Base-by-base conservation (phyloP, 768 basidiomycete species). In the Exidia glandulosa region DNA sequence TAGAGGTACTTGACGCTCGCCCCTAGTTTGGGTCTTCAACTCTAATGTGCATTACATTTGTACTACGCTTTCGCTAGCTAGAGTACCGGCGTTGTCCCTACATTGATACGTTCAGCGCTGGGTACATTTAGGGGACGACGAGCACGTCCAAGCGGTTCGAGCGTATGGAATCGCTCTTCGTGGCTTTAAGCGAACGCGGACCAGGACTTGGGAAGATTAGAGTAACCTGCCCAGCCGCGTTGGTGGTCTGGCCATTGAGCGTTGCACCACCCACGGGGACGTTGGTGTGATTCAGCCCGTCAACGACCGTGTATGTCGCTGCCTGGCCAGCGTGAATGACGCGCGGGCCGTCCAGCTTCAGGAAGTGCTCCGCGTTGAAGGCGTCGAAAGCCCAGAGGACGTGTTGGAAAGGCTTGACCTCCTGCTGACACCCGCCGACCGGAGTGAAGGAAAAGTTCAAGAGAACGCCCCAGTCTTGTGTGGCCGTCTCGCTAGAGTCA, bases 391-490 rank as follows among this genome's bases (percentile, higher is more conserved):
- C 75, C 63, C 69, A 76, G 14, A 76, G 70, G 32, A 77, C 69
- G 1, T 74, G 34, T 59, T 74, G 72, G 9, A 25, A 58, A 10
- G 23, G n/a, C 9, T 63, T 63, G 33, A 77, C 71, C 48, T 73
- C 63, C 62, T 75, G 72, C 62, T 77, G 74, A 57, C 76, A 77
- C 23, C 76, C 76, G 32, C 76, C 76, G 19, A 77, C 72, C 2
- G 67, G 65, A 2, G 68, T 71, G 58, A 72, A 67, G 58, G 67
- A 57, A 59, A 71, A 76, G 61, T 77, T 70, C 23, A 73, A 61
- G n/a, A 74, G 64, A 14, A 74, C 65, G 2, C 70, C 70, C 75
- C 75, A 76, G 67, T 73, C 74, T 59, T 73, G 61, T 19, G 66
- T 71, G 2, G 57, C 59, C 0, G 72, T 73, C 56, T 75, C 63